Base-by-base conservation (phyloP, 108 stramenopile genomes). In the Hondaea fermentalgiana region DNA sequence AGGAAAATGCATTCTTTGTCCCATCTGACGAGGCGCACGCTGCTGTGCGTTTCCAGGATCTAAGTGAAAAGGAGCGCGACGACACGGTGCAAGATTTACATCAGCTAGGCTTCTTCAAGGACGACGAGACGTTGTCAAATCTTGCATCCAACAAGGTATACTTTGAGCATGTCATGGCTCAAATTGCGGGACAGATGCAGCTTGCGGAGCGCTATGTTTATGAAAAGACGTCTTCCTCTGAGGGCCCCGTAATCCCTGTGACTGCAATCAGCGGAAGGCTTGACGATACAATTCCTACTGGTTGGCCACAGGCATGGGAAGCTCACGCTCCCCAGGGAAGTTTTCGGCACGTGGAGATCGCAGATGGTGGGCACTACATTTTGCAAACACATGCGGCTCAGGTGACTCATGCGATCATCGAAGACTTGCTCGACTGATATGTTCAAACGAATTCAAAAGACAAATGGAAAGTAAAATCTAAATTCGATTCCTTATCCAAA, bases 91-190 rank as follows among this genome's bases (percentile, higher is more conserved):
- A 23, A 6, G 76, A 83, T 45, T 45, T 83, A 2, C 76, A 83
- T 35, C 45, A 47, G 12, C 51, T 83, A 23, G 76, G 76, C 6
- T 83, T 83, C 51, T 83, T 83, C 76, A 53, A 83, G 51, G 51
- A 83, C 28, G 76, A 83, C n/a, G 76, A 83, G 51, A 83, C 76
- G 19, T 23, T 83, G 12, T 43, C 45, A 16, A 83, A 83, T 35
- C 28, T 83, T 6, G 6, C 10, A 14, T 25, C n/a, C 4, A 83
- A 83, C 51, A 21, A 83, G 76, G 76, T 83, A 47, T 83, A 83
- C 51, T 83, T 83, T 83, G 76, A 83, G 51, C 51, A 83, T 23
- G 76, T 83, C 51, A 83, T 83, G 76, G 45, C 76, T 12, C 76
- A 83, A 45, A 47, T 83, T 35, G 76, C 76, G 6, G 76, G 76